Evolutionary conservation across 2,329 filamentous ascomycete species (phyloP).

Genomic region (Chaetomium olivaceum): DNA sequence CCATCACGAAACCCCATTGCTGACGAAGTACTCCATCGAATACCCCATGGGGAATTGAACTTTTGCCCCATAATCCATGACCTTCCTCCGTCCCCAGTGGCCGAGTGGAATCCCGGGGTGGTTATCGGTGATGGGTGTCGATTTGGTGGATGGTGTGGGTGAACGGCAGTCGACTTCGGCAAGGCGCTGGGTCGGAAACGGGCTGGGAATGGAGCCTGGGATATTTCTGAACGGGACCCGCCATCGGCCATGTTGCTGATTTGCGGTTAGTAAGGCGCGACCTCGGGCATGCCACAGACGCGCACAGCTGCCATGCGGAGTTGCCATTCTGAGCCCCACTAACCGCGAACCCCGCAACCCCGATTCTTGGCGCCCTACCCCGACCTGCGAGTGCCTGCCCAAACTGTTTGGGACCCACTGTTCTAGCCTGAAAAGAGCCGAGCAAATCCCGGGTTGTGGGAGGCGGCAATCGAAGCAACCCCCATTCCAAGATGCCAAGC

Average conservation of each 20-base stretch:
- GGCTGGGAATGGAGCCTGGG: not conserved
- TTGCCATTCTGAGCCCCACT: not conserved
- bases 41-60: slow-evolving; percentile 22
- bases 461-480: not conserved
- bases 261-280: slow-evolving; percentile 18
- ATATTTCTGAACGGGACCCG: not conserved
- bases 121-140: slow-evolving; percentile 1
- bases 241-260: slow-evolving; percentile 23
- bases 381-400: not conserved
- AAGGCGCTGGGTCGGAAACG: not conserved
- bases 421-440: slow-evolving; percentile 9
- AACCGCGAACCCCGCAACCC: not conserved
- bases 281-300: not conserved
- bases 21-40: not conserved
- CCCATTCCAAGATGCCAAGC: not conserved
- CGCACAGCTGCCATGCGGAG: not conserved
- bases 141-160: not conserved
- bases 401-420: not conserved
- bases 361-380: not conserved
- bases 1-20: not conserved
- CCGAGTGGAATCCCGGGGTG: not conserved
- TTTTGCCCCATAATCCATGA: not conserved
- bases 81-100: not conserved
- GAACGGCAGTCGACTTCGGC: slow-evolving; percentile 23
- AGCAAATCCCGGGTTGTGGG: not conserved